Conservation (phyloP, 2,329 filamentous ascomycete species). For the Hypoxylon sp. region DNA sequence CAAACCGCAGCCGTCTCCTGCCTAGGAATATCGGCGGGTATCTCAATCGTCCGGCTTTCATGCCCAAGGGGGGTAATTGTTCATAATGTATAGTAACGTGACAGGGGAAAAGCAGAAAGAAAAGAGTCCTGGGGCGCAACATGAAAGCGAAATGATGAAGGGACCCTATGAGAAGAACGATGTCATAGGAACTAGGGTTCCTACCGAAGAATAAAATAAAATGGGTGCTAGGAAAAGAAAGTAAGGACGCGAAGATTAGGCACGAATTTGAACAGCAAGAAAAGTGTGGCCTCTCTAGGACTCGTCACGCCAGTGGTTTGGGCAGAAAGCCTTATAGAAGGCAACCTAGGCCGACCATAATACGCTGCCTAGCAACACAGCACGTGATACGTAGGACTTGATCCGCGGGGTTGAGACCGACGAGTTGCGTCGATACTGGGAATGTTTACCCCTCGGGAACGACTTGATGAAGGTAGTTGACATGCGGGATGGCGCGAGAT, state of each 20-base stretch:
- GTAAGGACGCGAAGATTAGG: slow-evolving; percentile 11
- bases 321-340: slow-evolving; percentile 34
- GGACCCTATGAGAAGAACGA: background rate
- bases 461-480: slow-evolving; percentile 2
- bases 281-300: slow-evolving; percentile 32
- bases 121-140: background rate
- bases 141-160: background rate
- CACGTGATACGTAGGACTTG: slow-evolving; percentile 45
- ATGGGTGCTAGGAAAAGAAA: background rate
- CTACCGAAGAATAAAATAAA: slow-evolving; percentile 1
- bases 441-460: background rate
- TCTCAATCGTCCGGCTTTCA: background rate
- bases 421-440: slow-evolving; percentile 17
- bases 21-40: background rate
- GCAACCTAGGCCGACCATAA: slow-evolving; percentile 31
- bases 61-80: background rate
- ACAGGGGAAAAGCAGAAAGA: background rate
- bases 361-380: slow-evolving; percentile 36
- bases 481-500: slow-evolving; percentile 22
- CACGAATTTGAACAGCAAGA: slow-evolving; percentile 18
- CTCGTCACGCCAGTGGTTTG: slow-evolving; percentile 13
- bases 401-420: slow-evolving; percentile 14
- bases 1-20: background rate
- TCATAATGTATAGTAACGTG: background rate
- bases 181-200: slow-evolving; percentile 1